A percentile compares a stretch with the other conserved stretches of the same genome.
phyloP scores from a whole-genome alignment of 306 rosid species.

The Senna siamea region DNA sequence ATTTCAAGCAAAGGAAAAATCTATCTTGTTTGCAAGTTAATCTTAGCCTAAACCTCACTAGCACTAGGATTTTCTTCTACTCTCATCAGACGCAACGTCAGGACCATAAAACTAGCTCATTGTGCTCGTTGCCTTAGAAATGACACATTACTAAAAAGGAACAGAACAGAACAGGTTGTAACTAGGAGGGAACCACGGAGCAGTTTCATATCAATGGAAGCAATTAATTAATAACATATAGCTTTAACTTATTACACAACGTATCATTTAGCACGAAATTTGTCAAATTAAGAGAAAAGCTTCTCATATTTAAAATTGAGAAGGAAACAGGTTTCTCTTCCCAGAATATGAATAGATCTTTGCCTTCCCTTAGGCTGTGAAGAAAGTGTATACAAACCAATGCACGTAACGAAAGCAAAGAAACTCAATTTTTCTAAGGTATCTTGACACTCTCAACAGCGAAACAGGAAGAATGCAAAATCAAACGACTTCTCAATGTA shows the following conservation, averaged over 20 bases:
- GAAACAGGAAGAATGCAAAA: constrained; percentile 11
- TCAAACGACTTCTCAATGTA: neutral
- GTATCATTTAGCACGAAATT: neutral
- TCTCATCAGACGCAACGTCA: neutral
- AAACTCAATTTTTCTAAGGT: neutral
- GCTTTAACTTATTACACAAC: neutral
- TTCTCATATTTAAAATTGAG: neutral
- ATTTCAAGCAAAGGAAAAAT: too few species aligned
- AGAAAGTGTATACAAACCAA: neutral
- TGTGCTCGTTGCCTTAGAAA: neutral
- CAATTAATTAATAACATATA: neutral
- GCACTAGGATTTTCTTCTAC: too few species aligned
- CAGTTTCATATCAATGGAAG: neutral
- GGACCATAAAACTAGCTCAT: neutral
- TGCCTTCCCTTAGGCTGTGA: too few species aligned
- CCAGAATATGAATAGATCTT: neutral
- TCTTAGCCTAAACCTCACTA: too few species aligned
- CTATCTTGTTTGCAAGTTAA: too few species aligned
- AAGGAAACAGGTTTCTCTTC: neutral
- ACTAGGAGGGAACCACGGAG: neutral
- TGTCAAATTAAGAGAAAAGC: neutral
- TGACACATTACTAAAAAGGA: neutral
- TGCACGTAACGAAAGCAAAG: neutral
- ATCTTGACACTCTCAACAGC: neutral
- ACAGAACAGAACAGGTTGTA: neutral